Evolutionary conservation across 1,284 basidiomycete genomes (phyloP).

Genomic region (Ceratobasidium papillatum): DNA sequence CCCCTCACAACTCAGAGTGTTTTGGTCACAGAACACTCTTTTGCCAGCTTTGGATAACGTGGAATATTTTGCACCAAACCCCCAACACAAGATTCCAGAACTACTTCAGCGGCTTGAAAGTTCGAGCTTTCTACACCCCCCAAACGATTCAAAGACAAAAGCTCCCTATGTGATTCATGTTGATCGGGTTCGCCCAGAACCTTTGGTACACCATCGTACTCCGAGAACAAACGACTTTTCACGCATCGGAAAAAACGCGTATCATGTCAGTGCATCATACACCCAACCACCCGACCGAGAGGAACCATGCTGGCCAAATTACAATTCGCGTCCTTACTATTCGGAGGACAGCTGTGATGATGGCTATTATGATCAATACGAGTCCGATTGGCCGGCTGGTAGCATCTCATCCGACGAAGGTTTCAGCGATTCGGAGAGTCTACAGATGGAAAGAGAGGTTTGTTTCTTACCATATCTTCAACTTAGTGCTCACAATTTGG

Average conservation of each 20-base stretch:
- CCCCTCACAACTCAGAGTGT: neutral
- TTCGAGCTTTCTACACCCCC: neutral
- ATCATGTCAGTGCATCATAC: neutral
- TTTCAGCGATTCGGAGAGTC: neutral
- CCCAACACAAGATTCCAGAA: conserved; percentile 10
- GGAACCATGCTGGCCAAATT: neutral
- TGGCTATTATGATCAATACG: neutral
- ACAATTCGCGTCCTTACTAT: neutral
- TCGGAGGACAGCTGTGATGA: neutral
- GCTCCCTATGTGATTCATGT: conserved; percentile 23
- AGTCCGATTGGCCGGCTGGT: neutral
- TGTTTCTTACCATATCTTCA: neutral
- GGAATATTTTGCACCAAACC: conserved; percentile 19
- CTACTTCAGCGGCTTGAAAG: conserved; percentile 1
- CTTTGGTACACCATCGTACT: neutral
- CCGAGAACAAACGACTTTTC: neutral
- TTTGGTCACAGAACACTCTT: neutral
- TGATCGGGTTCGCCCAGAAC: neutral
- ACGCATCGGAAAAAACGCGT: conserved; percentile 2
- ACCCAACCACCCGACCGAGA: neutral
- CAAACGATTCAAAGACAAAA: neutral
- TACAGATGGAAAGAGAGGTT: neutral
- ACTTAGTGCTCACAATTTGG: neutral
- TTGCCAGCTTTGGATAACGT: neutral
- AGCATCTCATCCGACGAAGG: neutral